These are phyloP conservation scores for Oryza punctata DNA, from an alignment of 176 grass and related monocot genomes.

Conservation along the genomic window DNA sequence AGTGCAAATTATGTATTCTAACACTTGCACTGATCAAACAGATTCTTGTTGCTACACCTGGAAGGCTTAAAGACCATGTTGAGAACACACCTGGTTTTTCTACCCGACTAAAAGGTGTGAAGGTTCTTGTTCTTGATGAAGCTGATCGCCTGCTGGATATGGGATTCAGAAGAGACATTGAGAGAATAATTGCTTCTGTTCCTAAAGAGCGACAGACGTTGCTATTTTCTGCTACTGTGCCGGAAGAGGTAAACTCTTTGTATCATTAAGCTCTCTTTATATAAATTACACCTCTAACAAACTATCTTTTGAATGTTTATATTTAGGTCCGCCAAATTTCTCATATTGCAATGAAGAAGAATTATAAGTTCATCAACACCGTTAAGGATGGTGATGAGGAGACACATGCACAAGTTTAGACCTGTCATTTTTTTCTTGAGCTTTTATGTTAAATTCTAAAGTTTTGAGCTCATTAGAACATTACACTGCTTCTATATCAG, in stretches of 20 bases:
- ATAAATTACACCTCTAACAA: constrained; percentile 29
- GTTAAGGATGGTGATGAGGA: constrained; percentile 91
- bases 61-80: constrained; percentile 93
- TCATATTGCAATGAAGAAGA: constrained; percentile 81
- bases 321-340: constrained; percentile 82
- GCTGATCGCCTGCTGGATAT: constrained; percentile 94
- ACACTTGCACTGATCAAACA: constrained; percentile 31
- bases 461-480: not conserved
- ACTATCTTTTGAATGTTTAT: constrained; percentile 27
- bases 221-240: constrained; percentile 94
- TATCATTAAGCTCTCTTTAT: constrained; percentile 15
- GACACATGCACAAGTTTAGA: constrained; percentile 76
- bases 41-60: constrained; percentile 96
- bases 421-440: constrained; percentile 37
- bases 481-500: constrained; percentile 52
- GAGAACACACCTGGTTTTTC: constrained; percentile 88
- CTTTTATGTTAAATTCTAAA: constrained; percentile 25
- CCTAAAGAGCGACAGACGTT: constrained; percentile 92
- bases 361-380: constrained; percentile 82
- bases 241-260: constrained; percentile 69
- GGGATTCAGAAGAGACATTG: constrained; percentile 94
- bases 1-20: constrained; percentile 7
- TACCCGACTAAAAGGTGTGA: constrained; percentile 74
- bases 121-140: constrained; percentile 95
- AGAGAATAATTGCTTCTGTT: constrained; percentile 76